Evolutionary conservation across 768 basidiomycete species (phyloP), one percentile per base, ranked within the genome.

Genomic region (Suillus lakei): DNA sequence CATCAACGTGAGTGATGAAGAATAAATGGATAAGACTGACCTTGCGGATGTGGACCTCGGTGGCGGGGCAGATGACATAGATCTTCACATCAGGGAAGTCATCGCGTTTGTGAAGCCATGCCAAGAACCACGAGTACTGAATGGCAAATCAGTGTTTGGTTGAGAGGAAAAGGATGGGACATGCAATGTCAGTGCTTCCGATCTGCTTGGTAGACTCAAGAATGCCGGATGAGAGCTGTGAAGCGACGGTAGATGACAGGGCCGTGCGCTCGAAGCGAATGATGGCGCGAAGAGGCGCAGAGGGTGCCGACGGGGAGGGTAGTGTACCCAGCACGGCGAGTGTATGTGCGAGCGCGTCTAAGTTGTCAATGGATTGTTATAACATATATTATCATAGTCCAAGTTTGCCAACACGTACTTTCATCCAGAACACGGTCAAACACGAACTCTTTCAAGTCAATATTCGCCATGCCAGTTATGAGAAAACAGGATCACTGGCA

Each of bases 11-110:
- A 43, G 36, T 48, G 13, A 44, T 23, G 38, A 15, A 0, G 4
- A 28, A 39, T 5, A 28, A 8, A 23, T 16, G 38, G 16, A 43
- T 54, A 28, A 48, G 50, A 56, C 70, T 36, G 43, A 89, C 92
- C 84, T 98, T 98, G 66, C 84, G 85, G 64, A 98, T 89, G 72
- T 98, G 96, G 4, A 89, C 86, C 10, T 95, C 92, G 0, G 95
- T 98, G 2, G 95, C 95, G 21, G 97, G 97, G 67, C 85, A 91
- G 60, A 98, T 89, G 21, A 96, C 80, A 66, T 88, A 91, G 68
- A 98, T 85, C 78, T 93, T 93, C 64, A 95, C 80, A 69, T 98
- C 96, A 1, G 88, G 84, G 3, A 72, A 32, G 55, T 72, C 77
- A 54, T 66, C 67, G 51, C 16, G 72, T 68, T 21, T 71, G 66